phyloP scores from a whole-genome alignment of 148 eudicot species.

The Camellia sinensis region DNA sequence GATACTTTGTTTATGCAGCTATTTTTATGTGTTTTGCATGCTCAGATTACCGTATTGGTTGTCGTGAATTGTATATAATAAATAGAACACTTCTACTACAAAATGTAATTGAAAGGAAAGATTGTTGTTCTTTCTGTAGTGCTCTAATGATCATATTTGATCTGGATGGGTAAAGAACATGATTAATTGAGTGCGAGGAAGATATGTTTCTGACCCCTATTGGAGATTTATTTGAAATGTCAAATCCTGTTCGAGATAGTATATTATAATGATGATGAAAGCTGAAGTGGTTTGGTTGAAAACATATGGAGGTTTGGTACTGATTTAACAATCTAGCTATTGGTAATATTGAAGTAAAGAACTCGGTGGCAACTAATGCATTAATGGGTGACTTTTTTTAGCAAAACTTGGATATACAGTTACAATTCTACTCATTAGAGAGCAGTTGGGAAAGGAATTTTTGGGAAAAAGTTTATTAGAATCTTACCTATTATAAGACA shows the following conservation, averaged over 20 bases:
- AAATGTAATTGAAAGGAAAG: background rate
- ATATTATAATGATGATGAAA: background rate
- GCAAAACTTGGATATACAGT: background rate
- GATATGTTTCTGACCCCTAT: background rate
- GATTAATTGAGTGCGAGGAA: background rate
- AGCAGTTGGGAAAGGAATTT: background rate
- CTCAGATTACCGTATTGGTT: background rate
- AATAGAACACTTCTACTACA: background rate
- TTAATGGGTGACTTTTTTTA: background rate
- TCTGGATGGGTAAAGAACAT: background rate
- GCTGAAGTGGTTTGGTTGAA: background rate
- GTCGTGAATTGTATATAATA: background rate
- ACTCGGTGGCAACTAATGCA: background rate
- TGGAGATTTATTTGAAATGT: background rate
- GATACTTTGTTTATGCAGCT: background rate
- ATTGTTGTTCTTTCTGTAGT: background rate
- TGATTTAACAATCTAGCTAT: background rate
- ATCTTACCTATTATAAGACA: background rate
- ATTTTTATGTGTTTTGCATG: background rate
- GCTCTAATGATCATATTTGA: background rate
- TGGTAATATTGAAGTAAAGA: background rate
- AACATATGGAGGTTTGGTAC: background rate
- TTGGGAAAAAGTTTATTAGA: background rate
- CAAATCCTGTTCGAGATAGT: background rate
- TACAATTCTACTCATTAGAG: background rate